A percentile compares a stretch with the other conserved stretches of the same genome.
Conservation (phyloP, 2,329 filamentous ascomycete species). For the Teratosphaeria destructans region DNA sequence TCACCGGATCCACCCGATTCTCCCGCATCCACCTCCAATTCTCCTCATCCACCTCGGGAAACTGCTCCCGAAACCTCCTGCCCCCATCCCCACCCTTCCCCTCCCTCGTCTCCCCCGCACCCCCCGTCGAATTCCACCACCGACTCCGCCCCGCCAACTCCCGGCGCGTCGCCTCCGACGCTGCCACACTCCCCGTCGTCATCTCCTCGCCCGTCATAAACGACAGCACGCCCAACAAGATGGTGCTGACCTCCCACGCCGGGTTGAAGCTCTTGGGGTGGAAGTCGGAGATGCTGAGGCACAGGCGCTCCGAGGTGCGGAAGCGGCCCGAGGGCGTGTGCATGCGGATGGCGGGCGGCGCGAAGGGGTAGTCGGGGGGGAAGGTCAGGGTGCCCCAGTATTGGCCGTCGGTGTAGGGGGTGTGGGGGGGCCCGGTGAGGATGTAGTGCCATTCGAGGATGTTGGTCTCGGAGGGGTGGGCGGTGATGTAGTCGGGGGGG, state of each 20-base stretch:
- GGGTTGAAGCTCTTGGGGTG: conserved; percentile 98
- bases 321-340: conserved; percentile 95
- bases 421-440: conserved; percentile 86
- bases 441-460: conserved; percentile 42
- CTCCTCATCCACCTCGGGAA: conserved; percentile 78
- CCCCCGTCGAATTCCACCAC: conserved; percentile 97
- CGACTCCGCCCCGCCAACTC: conserved; percentile 65
- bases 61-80: conserved; percentile 78
- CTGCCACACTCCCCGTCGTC: conserved; percentile 84
- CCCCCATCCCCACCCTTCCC: conserved; percentile 82
- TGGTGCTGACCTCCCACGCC: conserved; percentile 95
- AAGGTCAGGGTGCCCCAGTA: conserved; percentile 98
- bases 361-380: conserved; percentile 92
- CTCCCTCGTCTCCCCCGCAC: conserved; percentile 54
- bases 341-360: conserved; percentile 95
- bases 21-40: conserved; percentile 90
- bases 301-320: conserved; percentile 82
- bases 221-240: conserved; percentile 82
- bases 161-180: conserved; percentile 64
- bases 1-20: conserved; percentile 65
- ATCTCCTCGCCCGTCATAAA: conserved; percentile 99
- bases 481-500: conserved; percentile 25
- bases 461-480: conserved; percentile 24
- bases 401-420: conserved; percentile 87
- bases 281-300: conserved; percentile 93